Conservation (phyloP, 495 filamentous ascomycete genomes). For the Choiromyces venosus region DNA sequence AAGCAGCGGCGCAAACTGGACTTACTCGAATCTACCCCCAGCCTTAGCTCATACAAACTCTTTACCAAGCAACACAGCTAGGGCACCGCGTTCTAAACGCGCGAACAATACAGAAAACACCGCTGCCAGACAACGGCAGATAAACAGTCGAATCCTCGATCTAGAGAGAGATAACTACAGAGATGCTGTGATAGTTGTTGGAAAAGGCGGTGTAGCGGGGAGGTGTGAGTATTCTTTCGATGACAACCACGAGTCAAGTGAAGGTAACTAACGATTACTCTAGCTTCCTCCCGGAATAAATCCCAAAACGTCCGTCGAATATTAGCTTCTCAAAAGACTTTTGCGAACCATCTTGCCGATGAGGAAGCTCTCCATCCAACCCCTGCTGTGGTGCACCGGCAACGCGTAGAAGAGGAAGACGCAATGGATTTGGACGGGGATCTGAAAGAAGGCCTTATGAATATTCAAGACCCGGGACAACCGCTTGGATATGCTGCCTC, state of each 20-base stretch:
- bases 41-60: constrained; percentile 41
- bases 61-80: constrained; percentile 44
- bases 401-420: not conserved
- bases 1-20: constrained; percentile 28
- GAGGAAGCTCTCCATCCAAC: constrained; percentile 60
- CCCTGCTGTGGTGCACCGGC: not conserved
- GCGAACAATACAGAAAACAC: constrained; percentile 36
- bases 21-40: constrained; percentile 41
- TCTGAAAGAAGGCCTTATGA: not conserved
- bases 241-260: not conserved
- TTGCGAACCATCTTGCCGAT: constrained; percentile 84
- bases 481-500: constrained; percentile 28
- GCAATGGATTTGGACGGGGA: not conserved
- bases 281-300: constrained; percentile 12
- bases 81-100: constrained; percentile 39
- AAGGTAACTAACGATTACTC: constrained; percentile 1
- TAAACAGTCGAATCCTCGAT: constrained; percentile 39
- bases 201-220: not conserved
- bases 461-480: constrained; percentile 16
- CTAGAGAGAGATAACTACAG: constrained; percentile 41
- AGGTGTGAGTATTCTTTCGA: constrained; percentile 18
- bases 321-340: constrained; percentile 84
- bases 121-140: constrained; percentile 36
- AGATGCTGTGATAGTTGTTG: constrained; percentile 15
- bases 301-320: constrained; percentile 83